Evolutionary conservation across 768 basidiomycete genomes (phyloP).

Genomic region (Cystoderma amianthinum): DNA sequence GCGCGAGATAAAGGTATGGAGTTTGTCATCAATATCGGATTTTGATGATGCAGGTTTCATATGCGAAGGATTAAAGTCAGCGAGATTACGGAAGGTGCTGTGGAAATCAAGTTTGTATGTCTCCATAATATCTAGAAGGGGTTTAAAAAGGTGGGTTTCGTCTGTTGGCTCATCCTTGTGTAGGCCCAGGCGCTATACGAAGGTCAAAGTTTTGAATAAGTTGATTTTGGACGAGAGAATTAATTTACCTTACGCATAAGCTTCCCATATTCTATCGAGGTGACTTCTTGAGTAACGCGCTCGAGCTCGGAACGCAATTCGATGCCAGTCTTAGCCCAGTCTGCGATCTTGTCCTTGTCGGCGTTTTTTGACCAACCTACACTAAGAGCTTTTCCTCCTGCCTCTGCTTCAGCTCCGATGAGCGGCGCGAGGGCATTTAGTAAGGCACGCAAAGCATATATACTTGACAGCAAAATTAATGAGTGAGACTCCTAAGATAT

Average conservation of each 20-base stretch:
- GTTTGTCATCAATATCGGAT: slow-evolving; percentile 8
- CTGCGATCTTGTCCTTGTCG: slow-evolving; percentile 43
- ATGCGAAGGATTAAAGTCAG: slow-evolving; percentile 45
- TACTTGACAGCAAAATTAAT: slow-evolving; percentile 24
- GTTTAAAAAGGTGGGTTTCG: slow-evolving; percentile 50
- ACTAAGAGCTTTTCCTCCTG: slow-evolving; percentile 41
- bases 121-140: slow-evolving; percentile 72
- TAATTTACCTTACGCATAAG: slow-evolving; percentile 64
- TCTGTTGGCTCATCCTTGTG: slow-evolving; percentile 48
- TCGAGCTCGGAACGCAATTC: slow-evolving; percentile 58
- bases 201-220: background rate
- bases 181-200: slow-evolving; percentile 68
- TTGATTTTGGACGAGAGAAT: background rate
- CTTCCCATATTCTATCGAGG: slow-evolving; percentile 54
- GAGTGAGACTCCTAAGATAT: background rate
- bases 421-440: slow-evolving; percentile 77
- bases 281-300: slow-evolving; percentile 48
- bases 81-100: slow-evolving; percentile 71
- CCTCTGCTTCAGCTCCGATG: slow-evolving; percentile 72
- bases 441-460: slow-evolving; percentile 75
- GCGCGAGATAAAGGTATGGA: slow-evolving; percentile 34
- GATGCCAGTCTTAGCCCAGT: slow-evolving; percentile 55
- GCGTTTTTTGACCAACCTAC: slow-evolving; percentile 59
- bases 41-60: slow-evolving; percentile 10
- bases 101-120: slow-evolving; percentile 81